Base-by-base conservation (phyloP, 306 rosid species). In the Neltuma alba region DNA sequence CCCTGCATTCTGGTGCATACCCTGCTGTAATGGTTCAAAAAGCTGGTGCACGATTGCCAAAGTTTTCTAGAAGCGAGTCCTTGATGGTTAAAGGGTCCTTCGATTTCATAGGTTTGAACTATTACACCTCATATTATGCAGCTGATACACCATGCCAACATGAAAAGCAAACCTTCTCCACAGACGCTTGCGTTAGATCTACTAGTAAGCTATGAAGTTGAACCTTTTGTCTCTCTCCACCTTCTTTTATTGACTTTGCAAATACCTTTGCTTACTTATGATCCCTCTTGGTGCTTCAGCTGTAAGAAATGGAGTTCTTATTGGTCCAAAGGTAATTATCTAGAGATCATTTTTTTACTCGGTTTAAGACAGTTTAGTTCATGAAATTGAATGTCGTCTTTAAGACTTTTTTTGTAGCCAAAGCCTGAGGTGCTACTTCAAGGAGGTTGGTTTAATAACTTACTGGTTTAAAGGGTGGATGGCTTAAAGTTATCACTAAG, bases 101-200 rank as follows among this genome's bases (percentile, higher is more conserved):
- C 16, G 93, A 91, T 80, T 91, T 91, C 48, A 36, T 91, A 25
- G 96, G 96, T 71, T 18, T 90, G 61, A 90, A 90, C 74, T 90
- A 90, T 70, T 90, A 90, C 82, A 82, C 88, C 34, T 34, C 89
- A 38, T 44, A 75, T 42, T 90, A 85, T 76, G 92, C 86, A 71
- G 63, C 79, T 40, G 31, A 70, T 76, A 45, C 73, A 45, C 83
- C 87, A 64, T 60, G 81, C 54, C 80, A 18, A 15, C 72, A 41
- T 1, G 74, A 28, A 41, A 75, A 58, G 23, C 77, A 76, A 45
- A 83, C 75, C 45, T 67, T 72, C 6, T 50, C 15, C 23, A 69
- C 89, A 10, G 92, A 90, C 36, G 0, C 76, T 38, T 81, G 82
- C 2, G 77, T 76, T 78, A 79, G 78, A 44, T 57, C 76, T 44